Evolutionary conservation across 306 rosid species (phyloP), one percentile per base, ranked within the genome.

Genomic region (Quercus berberidifolia): DNA sequence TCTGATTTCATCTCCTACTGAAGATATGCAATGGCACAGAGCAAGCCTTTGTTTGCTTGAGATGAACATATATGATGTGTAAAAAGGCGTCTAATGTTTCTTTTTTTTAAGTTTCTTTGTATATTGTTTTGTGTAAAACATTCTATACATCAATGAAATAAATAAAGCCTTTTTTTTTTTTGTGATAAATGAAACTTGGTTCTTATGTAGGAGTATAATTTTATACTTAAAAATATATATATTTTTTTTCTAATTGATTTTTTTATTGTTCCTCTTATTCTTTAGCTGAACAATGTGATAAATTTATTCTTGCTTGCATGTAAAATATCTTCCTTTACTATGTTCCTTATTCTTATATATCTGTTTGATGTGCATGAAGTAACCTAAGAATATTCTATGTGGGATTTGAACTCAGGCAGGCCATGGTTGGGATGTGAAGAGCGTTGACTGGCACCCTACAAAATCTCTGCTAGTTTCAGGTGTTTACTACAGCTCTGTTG

Each of bases 361-460:
- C 52, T 68, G 75, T 69, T 71, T 28, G 43, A 73, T 74, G 51
- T 78, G 80, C 76, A 78, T 59, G 82, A 82, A 78, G 85, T 87
- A 88, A 85, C 88, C 84, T 74, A 79, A 73, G 84, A 84, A 30
- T 79, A 76, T 71, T 71, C 79, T n/a, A 5, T 82, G 30, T 77
- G 86, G 71, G 83, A 41, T 93, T 93, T 93, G 92, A 87, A 93
- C 93, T 89, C 96, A 93, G 98, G 94, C 98, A 93, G 98, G 98
- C 98, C 98, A 93, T 86, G 98, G 99, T 85, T 95, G 99, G 99
- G 99, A 95, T 87, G 99, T 95, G 89, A 95, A 95, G 92, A 91
- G 98, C 85, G 98, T 95, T 90, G 99, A 95, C 79, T 95, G 99
- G 98, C 99, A 95, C 85, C 99, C 99, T 43, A 87, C 98, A 62